These are phyloP conservation scores for Sclerospora graminicola DNA, from an alignment of 352 stramenopile genomes.

Conservation along the genomic window DNA sequence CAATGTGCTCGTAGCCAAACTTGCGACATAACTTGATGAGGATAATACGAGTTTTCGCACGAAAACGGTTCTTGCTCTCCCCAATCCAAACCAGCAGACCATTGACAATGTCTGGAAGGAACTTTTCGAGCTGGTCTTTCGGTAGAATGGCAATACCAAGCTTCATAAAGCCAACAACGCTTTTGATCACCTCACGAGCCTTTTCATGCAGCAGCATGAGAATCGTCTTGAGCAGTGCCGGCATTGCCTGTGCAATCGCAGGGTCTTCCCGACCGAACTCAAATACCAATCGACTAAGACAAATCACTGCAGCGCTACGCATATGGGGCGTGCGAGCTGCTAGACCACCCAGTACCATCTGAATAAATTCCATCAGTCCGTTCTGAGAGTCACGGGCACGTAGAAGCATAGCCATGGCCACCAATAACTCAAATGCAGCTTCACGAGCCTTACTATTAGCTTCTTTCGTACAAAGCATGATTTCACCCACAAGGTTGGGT, in stretches of 20 bases:
- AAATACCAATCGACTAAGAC: conserved; percentile 91
- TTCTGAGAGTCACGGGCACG: conserved; percentile 45
- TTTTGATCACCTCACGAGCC: conserved; percentile 93
- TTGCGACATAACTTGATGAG: conserved; percentile 92
- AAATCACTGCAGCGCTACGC: conserved; percentile 92
- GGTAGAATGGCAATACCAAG: conserved; percentile 88
- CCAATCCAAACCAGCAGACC: conserved; percentile 89
- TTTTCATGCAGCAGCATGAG: conserved; percentile 90
- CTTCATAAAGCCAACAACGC: conserved; percentile 93
- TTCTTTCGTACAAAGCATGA: conserved; percentile 95
- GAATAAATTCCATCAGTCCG: conserved; percentile 85
- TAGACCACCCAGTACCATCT: conserved; percentile 89
- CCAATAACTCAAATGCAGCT: conserved; percentile 74
- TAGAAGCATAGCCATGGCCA: conserved; percentile 77
- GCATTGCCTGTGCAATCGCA: conserved; percentile 67
- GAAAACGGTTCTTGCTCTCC: conserved; percentile 93
- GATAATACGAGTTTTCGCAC: conserved; percentile 92
- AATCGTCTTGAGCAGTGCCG: conserved; percentile 87
- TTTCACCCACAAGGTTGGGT: conserved; percentile 89
- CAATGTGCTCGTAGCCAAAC: conserved; percentile 89
- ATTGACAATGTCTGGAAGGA: conserved; percentile 89
- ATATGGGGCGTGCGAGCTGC: conserved; percentile 92
- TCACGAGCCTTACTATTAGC: conserved; percentile 91
- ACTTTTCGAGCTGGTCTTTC: conserved; percentile 81
- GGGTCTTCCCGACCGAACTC: conserved; percentile 83